Evolutionary conservation across 257 asterid species (phyloP), one percentile per base, ranked within the genome.

Genomic region (Anisodus acutangulus): DNA sequence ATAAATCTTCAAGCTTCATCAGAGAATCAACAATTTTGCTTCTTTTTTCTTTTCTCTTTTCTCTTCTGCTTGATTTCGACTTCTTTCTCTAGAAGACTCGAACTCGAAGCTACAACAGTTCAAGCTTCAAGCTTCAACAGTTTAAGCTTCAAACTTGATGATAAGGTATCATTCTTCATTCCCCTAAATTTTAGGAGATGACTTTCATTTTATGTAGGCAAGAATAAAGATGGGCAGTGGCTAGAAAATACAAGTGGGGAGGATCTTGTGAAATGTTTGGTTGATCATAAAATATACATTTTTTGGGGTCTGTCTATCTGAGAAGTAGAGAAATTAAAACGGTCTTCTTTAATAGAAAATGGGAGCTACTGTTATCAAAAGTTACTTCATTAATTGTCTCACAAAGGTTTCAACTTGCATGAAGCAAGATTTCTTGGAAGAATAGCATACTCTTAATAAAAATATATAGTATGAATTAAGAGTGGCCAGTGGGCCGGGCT

Each of bases 121-220:
- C 26, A 22, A 22, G 26, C 0, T 22, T 22, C 26, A 22, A 22
- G 26, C 26, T 22, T 22, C 26, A 22, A 22, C 26, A 22, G 0
- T 22, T 22, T 0, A 22, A 22, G 26, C 26, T 22, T 22, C 26
- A 22, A 79, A 88, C 82, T 86, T 92, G 95, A 62, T 86, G 82
- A 86, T 58, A 72, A 71, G 84, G 81, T 81, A 76, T 84, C 93
- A 89, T 93, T 84, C 85, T 87, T 43, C 54, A 76, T 76, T 76
- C 81, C 63, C 45, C 63, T 76, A 45, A 76, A 26, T 43, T 76
- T 5, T 76, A 51, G 64, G 9, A 51, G 9, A 26, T 76, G 63
- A 26, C 8, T 22, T 51, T 12, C 63, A 7, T 22, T 51, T 51
- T 76, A 76, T 76, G 43, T 19, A 12, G 31, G 60, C 3, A 39